Percentiles rank a stretch among this genome's conserved stretches.
phyloP scores from a whole-genome alignment of 1,139 yeast genomes.

The Chernovozyma aurita region DNA sequence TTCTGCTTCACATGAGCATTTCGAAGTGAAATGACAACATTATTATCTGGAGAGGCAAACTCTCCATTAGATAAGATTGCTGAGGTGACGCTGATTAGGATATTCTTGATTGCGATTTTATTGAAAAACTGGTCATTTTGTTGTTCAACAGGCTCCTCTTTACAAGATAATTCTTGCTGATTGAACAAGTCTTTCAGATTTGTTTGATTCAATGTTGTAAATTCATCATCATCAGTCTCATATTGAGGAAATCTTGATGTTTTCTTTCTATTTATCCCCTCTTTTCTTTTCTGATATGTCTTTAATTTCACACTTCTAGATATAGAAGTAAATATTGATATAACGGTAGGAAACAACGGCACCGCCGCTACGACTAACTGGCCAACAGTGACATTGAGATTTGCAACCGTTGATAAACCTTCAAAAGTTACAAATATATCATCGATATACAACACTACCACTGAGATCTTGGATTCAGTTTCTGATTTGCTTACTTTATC shows the following conservation, averaged over 20 bases:
- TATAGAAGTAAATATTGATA: constrained; percentile 28
- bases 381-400: constrained; percentile 45
- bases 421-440: constrained; percentile 36
- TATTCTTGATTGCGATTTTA: constrained; percentile 26
- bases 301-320: constrained; percentile 28
- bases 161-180: neutral
- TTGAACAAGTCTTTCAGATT: neutral
- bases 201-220: constrained; percentile 4
- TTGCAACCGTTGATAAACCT: constrained; percentile 46
- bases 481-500: constrained; percentile 9
- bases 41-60: constrained; percentile 27
- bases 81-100: constrained; percentile 42
- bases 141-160: neutral
- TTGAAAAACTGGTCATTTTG: constrained; percentile 20
- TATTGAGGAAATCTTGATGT: constrained; percentile 29
- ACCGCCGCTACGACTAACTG: constrained; percentile 38
- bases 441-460: constrained; percentile 30
- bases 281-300: constrained; percentile 27
- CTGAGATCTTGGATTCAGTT: constrained; percentile 6
- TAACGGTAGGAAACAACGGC: constrained; percentile 33
- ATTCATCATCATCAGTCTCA: constrained; percentile 15
- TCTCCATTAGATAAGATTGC: constrained; percentile 36
- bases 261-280: constrained; percentile 9
- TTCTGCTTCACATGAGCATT: constrained; percentile 41
- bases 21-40: constrained; percentile 22